Conservation (phyloP, 345 rosid species). For the Microcos paniculata region DNA sequence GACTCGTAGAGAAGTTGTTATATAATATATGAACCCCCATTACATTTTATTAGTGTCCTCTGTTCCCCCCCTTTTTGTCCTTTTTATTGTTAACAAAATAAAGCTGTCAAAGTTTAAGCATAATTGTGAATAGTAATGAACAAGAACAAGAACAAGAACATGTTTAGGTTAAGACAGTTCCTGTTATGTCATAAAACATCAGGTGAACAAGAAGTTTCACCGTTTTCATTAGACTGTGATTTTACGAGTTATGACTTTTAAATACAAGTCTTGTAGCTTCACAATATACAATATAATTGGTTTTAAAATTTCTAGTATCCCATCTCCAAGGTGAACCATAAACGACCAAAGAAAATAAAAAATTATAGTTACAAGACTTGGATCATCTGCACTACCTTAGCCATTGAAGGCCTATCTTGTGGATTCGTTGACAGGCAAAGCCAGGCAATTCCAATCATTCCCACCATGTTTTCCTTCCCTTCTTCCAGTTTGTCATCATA, state of each 20-base stretch:
- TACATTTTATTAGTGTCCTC: not conserved
- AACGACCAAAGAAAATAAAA: not conserved
- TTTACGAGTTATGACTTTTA: not conserved
- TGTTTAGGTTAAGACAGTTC: not conserved
- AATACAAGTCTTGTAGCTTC: not conserved
- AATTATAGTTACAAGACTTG: constrained; percentile 9
- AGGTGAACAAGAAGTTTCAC: not conserved
- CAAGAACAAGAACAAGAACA: not conserved
- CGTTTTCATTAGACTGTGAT: not conserved
- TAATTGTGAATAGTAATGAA: not conserved
- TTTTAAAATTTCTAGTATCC: not conserved
- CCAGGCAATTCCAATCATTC: constrained; percentile 25
- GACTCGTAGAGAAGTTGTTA: not conserved
- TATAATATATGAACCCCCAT: not conserved
- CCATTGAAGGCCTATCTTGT: constrained; percentile 29
- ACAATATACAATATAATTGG: constrained; percentile 5
- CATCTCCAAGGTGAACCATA: not conserved
- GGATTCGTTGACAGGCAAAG: constrained; percentile 19
- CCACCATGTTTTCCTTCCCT: constrained; percentile 25
- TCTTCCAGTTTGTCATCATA: constrained; percentile 28
- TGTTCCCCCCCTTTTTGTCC: not conserved
- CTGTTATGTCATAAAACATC: not conserved
- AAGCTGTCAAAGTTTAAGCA: too few species aligned
- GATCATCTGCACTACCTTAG: constrained; percentile 24
- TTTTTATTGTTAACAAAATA: not conserved